phyloP scores from a whole-genome alignment of 495 filamentous ascomycete genomes.

The Xylaria scruposa region DNA sequence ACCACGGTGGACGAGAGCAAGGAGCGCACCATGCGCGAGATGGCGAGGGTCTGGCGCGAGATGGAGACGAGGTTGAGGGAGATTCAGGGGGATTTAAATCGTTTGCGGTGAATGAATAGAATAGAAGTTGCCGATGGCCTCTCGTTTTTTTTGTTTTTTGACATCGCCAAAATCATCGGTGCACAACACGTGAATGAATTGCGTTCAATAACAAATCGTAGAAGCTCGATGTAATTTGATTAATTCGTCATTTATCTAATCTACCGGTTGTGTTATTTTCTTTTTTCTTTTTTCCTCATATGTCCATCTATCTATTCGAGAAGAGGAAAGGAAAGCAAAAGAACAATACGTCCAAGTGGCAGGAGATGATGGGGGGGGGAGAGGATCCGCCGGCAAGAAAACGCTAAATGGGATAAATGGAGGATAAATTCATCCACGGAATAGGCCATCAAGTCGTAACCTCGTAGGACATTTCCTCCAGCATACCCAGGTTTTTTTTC shows the following conservation, averaged over 20 bases:
- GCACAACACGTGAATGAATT: background rate
- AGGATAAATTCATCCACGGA: background rate
- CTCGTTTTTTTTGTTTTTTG: too few relatives aligned
- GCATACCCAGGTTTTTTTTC: background rate
- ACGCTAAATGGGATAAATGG: constrained; percentile 3
- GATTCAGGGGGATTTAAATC: constrained; percentile 63
- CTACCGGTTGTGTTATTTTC: constrained; percentile 18
- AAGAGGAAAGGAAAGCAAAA: constrained; percentile 7
- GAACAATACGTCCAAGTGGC: constrained; percentile 10
- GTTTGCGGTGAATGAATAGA: constrained; percentile 43
- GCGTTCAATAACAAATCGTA: background rate
- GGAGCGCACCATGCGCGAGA: constrained; percentile 61
- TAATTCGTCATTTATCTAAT: constrained; percentile 18
- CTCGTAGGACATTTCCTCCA: background rate
- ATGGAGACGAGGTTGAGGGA: constrained; percentile 61
- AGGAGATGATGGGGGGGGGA: background rate
- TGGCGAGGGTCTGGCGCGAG: constrained; percentile 64
- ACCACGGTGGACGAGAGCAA: constrained; percentile 36
- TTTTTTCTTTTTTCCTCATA: constrained; percentile 15
- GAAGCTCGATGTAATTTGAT: background rate
- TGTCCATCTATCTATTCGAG: constrained; percentile 21
- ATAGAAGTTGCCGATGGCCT: too few relatives aligned
- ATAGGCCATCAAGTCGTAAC: background rate
- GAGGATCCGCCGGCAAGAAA: background rate
- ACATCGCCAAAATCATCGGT: background rate